Evolutionary conservation across 768 basidiomycete species (phyloP).

Genomic region (Mycena kentingensis): DNA sequence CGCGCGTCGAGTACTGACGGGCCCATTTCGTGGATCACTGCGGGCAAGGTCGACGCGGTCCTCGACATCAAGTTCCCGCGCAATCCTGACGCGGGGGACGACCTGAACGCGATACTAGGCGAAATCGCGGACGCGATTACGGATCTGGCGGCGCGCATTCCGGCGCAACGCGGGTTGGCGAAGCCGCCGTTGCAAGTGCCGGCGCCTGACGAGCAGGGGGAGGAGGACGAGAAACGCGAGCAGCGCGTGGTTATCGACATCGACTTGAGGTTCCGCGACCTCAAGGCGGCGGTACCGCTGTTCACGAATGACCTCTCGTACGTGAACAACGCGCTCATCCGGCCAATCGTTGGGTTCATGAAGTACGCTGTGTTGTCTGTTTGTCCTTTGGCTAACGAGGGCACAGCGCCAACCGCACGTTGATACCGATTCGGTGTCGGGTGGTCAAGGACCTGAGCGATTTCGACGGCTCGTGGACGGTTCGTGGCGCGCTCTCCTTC

Average conservation of each 20-base stretch:
- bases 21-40: conserved; percentile 96
- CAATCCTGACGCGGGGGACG: conserved; percentile 65
- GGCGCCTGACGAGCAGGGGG: conserved; percentile 39
- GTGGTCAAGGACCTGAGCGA: conserved; percentile 81
- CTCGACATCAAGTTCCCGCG: conserved; percentile 97
- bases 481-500: conserved; percentile 41
- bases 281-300: conserved; percentile 93
- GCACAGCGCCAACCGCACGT: conserved; percentile 83
- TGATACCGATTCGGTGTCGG: conserved; percentile 91
- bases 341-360: conserved; percentile 98
- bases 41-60: conserved; percentile 95
- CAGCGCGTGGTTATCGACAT: conserved; percentile 77
- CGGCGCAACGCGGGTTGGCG: conserved; percentile 83
- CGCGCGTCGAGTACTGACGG: conserved; percentile 78
- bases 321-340: conserved; percentile 87
- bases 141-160: conserved; percentile 69
- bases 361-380: conserved; percentile 59
- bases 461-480: conserved; percentile 97
- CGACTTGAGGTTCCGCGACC: conserved; percentile 89
- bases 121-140: conserved; percentile 89
- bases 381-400: conserved; percentile 1
- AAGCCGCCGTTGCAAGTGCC: conserved; percentile 85
- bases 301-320: conserved; percentile 89
- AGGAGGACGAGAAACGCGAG: conserved; percentile 29
- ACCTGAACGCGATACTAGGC: conserved; percentile 80